A percentile compares a stretch with the other conserved stretches of the same genome.
Evolutionary conservation across 768 basidiomycete species (phyloP).

Genomic region (Boletus pseudopeckii): DNA sequence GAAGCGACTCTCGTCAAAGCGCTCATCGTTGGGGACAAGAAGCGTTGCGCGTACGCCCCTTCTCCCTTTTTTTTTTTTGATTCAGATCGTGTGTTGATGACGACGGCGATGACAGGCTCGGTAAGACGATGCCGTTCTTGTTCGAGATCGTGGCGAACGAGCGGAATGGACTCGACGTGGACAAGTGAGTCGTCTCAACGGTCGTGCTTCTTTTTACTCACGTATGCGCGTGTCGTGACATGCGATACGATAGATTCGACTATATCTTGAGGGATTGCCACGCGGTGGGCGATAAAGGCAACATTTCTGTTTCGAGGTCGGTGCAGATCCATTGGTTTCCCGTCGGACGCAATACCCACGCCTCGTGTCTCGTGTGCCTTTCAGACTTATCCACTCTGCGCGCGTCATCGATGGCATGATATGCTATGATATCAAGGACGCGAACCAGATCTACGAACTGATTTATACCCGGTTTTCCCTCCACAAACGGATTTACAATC

Average conservation of each 20-base stretch:
- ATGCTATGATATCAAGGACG: conserved; percentile 80
- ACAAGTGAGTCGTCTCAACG: conserved; percentile 51
- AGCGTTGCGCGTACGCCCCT: conserved; percentile 48
- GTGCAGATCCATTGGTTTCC: neutral
- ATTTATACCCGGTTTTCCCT: conserved; percentile 72
- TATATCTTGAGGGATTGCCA: conserved; percentile 76
- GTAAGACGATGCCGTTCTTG: conserved; percentile 62
- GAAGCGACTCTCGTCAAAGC: conserved; percentile 70
- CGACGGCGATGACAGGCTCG: conserved; percentile 15
- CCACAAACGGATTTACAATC: conserved; percentile 82
- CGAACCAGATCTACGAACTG: conserved; percentile 70
- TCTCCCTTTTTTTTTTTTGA: neutral
- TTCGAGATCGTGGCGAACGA: conserved; percentile 86
- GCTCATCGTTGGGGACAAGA: conserved; percentile 64
- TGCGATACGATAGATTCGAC: conserved; percentile 54
- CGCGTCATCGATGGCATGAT: conserved; percentile 73
- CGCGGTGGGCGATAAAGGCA: conserved; percentile 62
- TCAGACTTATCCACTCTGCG: conserved; percentile 68
- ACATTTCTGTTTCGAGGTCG: conserved; percentile 47
- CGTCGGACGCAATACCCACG: neutral
- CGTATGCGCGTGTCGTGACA: neutral
- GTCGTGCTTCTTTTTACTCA: neutral
- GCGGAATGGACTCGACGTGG: conserved; percentile 80
- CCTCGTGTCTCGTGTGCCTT: neutral
- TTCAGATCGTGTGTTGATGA: neutral